These are phyloP conservation scores for Oryza nivara DNA, from an alignment of 176 grass and related monocot genomes.

Conservation along the genomic window DNA sequence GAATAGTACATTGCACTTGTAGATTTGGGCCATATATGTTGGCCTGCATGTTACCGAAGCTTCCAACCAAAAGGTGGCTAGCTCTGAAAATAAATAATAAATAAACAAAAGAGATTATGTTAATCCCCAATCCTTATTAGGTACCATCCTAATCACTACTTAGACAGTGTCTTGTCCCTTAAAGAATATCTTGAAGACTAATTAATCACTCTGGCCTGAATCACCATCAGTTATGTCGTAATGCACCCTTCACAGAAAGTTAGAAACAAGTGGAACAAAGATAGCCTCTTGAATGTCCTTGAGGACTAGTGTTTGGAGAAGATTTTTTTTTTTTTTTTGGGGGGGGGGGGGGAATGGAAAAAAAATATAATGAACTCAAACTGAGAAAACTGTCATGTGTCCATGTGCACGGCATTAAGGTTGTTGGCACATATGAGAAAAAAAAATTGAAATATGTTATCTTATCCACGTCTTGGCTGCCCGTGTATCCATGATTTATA, in stretches of 20 bases:
- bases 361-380: constrained; percentile 6
- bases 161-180: no score
- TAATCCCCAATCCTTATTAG: constrained; percentile 26
- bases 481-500: constrained; percentile 32
- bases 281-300: constrained; percentile 8
- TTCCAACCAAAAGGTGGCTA: constrained; percentile 40
- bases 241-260: background rate
- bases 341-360: background rate
- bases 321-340: no score
- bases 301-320: background rate
- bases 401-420: constrained; percentile 45
- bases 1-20: background rate
- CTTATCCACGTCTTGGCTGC: constrained; percentile 28
- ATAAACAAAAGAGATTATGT: background rate
- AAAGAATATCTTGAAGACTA: constrained; percentile 2
- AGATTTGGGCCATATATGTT: constrained; percentile 6
- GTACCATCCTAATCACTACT: constrained; percentile 15
- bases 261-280: constrained; percentile 21
- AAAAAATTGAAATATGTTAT: constrained; percentile 7
- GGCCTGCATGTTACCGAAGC: constrained; percentile 40
- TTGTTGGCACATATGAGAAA: constrained; percentile 27
- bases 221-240: background rate
- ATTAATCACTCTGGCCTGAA: constrained; percentile 5
- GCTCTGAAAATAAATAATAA: background rate
- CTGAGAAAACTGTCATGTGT: constrained; percentile 28